A percentile compares a stretch with the other conserved stretches of the same genome.
Conservation (phyloP, 164 flowering plant species). For the Saururus chinensis region DNA sequence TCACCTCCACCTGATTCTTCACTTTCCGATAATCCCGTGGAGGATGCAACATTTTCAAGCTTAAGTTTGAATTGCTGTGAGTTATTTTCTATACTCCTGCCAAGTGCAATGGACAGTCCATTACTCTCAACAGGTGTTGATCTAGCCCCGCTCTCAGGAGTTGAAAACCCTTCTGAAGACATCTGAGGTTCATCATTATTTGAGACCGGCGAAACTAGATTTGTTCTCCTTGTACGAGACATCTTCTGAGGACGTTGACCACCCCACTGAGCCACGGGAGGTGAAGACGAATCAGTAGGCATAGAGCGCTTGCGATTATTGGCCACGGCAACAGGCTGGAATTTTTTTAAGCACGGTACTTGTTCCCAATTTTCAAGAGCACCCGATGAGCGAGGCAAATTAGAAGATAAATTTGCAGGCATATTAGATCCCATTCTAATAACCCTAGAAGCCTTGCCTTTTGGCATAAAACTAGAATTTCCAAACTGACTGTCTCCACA, state of each 20-base stretch:
- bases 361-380: slow-evolving; percentile 64
- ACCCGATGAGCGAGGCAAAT: slow-evolving; percentile 38
- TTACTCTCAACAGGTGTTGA: slow-evolving; percentile 28
- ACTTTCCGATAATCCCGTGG: slow-evolving; percentile 73
- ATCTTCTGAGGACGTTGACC: slow-evolving; percentile 79
- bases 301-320: slow-evolving; percentile 58
- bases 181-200: slow-evolving; percentile 51
- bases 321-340: slow-evolving; percentile 29
- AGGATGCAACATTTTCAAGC: slow-evolving; percentile 51
- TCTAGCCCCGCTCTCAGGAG: slow-evolving; percentile 49
- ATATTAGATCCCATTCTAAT: slow-evolving; percentile 43
- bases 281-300: slow-evolving; percentile 70
- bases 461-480: slow-evolving; percentile 33
- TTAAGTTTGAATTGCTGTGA: slow-evolving; percentile 43
- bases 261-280: slow-evolving; percentile 79
- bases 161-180: slow-evolving; percentile 43
- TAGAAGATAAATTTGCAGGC: slow-evolving; percentile 43
- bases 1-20: slow-evolving; percentile 79
- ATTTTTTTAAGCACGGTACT: slow-evolving; percentile 34
- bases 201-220: slow-evolving; percentile 65
- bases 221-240: slow-evolving; percentile 70
- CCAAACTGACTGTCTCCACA: slow-evolving; percentile 39
- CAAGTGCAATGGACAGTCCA: slow-evolving; percentile 17
- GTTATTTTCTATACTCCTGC: slow-evolving; percentile 27
- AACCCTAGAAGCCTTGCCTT: slow-evolving; percentile 72